Evolutionary conservation across 2,329 filamentous ascomycete genomes (phyloP).

Genomic region (Microascus cirrosus): DNA sequence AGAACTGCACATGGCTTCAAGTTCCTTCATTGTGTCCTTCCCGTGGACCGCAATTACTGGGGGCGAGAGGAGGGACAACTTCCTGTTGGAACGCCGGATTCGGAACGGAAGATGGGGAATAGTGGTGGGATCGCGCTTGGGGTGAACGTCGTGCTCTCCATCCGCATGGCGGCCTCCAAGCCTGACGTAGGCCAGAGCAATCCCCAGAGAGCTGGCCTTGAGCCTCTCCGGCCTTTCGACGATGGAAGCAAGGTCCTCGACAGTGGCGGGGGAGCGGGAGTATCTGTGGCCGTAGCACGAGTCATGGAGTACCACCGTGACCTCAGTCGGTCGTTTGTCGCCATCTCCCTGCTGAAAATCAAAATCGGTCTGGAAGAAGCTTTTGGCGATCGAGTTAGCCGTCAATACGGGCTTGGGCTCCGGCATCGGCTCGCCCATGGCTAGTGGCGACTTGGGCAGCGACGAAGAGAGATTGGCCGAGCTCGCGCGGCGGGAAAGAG

Average conservation of each 20-base stretch:
- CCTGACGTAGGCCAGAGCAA: slow-evolving; percentile 83
- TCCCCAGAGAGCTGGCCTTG: slow-evolving; percentile 69
- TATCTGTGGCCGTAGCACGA: slow-evolving; percentile 91
- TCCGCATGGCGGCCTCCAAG: slow-evolving; percentile 70
- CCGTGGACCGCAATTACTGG: slow-evolving; percentile 89
- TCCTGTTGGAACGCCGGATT: slow-evolving; percentile 70
- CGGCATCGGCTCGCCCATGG: slow-evolving; percentile 13
- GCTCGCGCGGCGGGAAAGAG: slow-evolving; percentile 36
- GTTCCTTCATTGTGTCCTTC: slow-evolving; percentile 83
- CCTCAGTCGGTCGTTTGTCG: slow-evolving; percentile 37
- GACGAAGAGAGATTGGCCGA: slow-evolving; percentile 32
- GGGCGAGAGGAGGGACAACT: slow-evolving; percentile 58
- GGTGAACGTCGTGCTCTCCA: slow-evolving; percentile 56
- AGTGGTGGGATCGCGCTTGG: slow-evolving; percentile 41
- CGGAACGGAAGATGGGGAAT: slow-evolving; percentile 62
- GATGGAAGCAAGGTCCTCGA: slow-evolving; percentile 56
- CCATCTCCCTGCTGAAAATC: slow-evolving; percentile 43
- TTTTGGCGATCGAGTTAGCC: slow-evolving; percentile 47
- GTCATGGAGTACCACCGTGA: slow-evolving; percentile 81
- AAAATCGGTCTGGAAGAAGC: slow-evolving; percentile 61
- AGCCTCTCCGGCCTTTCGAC: slow-evolving; percentile 91
- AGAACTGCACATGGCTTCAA: slow-evolving; percentile 72
- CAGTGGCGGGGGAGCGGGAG: slow-evolving; percentile 65
- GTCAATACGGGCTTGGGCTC: slow-evolving; percentile 29
- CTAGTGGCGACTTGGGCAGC: slow-evolving; percentile 23